Evolutionary conservation across 176 grass and related monocot species (phyloP), one percentile per base, ranked within the genome.

Genomic region (Ensete ventricosum): DNA sequence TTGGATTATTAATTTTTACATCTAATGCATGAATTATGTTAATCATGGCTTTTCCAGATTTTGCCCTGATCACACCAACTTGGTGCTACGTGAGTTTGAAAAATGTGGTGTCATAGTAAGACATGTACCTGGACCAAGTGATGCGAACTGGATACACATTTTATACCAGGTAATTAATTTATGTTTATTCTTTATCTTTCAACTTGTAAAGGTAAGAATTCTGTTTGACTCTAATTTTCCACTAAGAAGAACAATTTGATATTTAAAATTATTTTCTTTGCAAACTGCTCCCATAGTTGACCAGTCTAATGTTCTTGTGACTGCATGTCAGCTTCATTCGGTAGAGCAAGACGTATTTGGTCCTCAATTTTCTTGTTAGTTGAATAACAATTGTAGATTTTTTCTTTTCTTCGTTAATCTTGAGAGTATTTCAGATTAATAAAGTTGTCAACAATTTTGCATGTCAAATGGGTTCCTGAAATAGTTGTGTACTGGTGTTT

Each of bases 121-220:
- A 75, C 87, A 90, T 71, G 83, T 91, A 19, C 86, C 81, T 64
- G 95, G 95, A 74, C 88, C 95, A 77, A 89, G 80, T 82, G 82
- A 94, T 81, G 88, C 82, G 1, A 99, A 94, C 73, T 98, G 95
- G 90, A 87, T 94, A 80, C 86, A 99, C 85, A 86, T 91, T 43
- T 81, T 94, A 63, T 99, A 91, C 75, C 84, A 87, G 95, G 95
- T 94, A 83, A 79, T 21, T 7, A 20, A 2, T 60, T 60, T 60
- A 0, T 60, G 14, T 60, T 60, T n/a, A 17, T 60, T n/a, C 16
- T n/a, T 6, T 20, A 16, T n/a, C 5, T 60, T 20, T 43, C 34
- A 43, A 43, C 34, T 43, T 43, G 34, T 43, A 43, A 43, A 43
- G 34, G 4, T 43, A 43, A 43, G 34, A 43, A 43, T 43, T 43